phyloP scores from a whole-genome alignment of 345 rosid species.

The Trapa incisa region DNA sequence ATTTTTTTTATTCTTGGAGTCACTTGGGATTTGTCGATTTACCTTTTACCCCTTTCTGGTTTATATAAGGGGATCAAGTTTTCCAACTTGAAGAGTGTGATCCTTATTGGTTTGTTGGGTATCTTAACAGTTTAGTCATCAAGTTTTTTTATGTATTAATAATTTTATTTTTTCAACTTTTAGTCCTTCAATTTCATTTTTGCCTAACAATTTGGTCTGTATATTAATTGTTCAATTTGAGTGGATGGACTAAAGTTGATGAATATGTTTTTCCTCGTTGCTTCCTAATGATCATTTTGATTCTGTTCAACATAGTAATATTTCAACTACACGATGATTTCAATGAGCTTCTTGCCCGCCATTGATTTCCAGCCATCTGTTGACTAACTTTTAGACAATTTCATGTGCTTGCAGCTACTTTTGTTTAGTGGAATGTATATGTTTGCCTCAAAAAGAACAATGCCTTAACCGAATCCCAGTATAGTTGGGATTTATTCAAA shows the following conservation, averaged over 20 bases:
- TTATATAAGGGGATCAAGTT: no score
- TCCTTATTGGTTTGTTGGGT: not conserved
- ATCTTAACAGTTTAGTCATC: no score
- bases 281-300: not conserved
- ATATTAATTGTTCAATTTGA: no score
- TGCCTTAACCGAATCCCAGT: not conserved
- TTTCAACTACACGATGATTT: not conserved
- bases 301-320: not conserved
- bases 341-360: not conserved
- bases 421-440: not conserved
- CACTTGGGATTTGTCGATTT: no score
- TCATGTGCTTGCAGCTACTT: not conserved
- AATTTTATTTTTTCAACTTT: no score
- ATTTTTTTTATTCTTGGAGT: no score
- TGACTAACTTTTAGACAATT: no score
- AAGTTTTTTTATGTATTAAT: no score
- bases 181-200: no score
- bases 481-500: not conserved
- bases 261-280: not conserved
- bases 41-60: no score
- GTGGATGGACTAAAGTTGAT: not conserved
- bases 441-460: not conserved
- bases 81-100: not conserved
- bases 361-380: not conserved
- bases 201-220: not conserved